Evolutionary conservation across 75 land plant species (phyloP).

Genomic region (Sequoia sempervirens): DNA sequence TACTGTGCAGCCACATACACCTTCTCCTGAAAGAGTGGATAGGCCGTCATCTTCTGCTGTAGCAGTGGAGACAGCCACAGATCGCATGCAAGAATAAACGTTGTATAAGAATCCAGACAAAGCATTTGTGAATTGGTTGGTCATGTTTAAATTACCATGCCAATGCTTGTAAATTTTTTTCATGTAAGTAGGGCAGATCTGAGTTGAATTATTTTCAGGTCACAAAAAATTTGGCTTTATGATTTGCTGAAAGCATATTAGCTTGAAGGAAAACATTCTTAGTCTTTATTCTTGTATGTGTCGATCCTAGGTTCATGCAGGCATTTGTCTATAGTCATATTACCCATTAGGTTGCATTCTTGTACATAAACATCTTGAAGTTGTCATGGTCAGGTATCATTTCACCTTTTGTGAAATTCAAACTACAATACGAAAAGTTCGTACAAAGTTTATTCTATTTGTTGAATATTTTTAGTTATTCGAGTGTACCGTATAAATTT

Average conservation of each 20-base stretch:
- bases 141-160: not conserved
- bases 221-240: not conserved
- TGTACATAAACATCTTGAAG: not conserved
- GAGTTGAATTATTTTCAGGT: not conserved
- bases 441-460: not conserved
- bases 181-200: not conserved
- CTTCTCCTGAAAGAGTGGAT: conserved; percentile 41
- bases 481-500: not conserved
- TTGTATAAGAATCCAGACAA: not conserved
- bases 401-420: not conserved
- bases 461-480: not conserved
- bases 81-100: conserved; percentile 3
- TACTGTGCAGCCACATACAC: conserved; percentile 4
- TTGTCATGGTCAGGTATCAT: not conserved
- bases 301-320: not conserved
- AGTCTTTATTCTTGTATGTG: not conserved
- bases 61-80: conserved; percentile 21
- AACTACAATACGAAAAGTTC: not conserved
- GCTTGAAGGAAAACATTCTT: not conserved
- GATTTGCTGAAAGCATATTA: not conserved
- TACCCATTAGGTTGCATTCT: not conserved
- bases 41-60: conserved; percentile 56
- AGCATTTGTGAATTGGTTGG: not conserved
- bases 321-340: not conserved
- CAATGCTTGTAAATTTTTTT: not conserved